Evolutionary conservation across 805 yeast species (phyloP), one percentile per base, ranked within the genome.

Genomic region (Saccharomycopsis lassenensis): DNA sequence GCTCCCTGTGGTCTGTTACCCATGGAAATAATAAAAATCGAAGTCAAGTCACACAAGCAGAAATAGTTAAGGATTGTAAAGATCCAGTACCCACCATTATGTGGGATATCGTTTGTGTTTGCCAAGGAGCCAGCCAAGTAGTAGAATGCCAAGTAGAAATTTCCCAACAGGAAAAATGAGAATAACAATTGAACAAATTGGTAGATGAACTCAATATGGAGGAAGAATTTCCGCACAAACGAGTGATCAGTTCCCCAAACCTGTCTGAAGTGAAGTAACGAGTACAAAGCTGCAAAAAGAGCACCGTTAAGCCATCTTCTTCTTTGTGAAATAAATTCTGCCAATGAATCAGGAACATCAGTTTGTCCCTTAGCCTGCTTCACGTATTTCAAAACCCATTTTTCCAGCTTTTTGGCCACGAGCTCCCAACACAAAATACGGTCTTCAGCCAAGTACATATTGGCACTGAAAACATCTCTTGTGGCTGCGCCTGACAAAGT

Each of bases 221-320:
- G 65, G 53, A 80, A 75, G 46, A 84, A 49, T 57, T 89, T 87
- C 50, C 98, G 69, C n/a, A 72, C 46, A 7, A 69, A 51, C 2
- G 94, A 80, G 57, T 91, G 99, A 48, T 77, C 81, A 0, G 95
- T 83, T 43, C 70, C 63, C 94, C 95, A 89, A 39, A 91, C 81
- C 48, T 82, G 81, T 38, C 74, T 68, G 69, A 87, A 84, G 54
- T 87, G 94, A 38, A 82, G 52, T 46, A 83, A 83, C 2, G 96
- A 77, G 55, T 81, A 91, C 37, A 87, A 64, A 3, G 97, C 97
- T 1, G 99, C 97, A 62, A 91, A 91, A 53, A 91, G 71, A 2
- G 98, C 94, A 55, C 99, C 99, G 57, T 89, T 89, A 43, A 89
- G 69, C 98, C 98, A 89, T 65, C 98, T 77, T 63, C 98, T 79